Evolutionary conservation across 2,329 filamentous ascomycete genomes (phyloP), one percentile per base, ranked within the genome.

Genomic region (Penicillium sp.): DNA sequence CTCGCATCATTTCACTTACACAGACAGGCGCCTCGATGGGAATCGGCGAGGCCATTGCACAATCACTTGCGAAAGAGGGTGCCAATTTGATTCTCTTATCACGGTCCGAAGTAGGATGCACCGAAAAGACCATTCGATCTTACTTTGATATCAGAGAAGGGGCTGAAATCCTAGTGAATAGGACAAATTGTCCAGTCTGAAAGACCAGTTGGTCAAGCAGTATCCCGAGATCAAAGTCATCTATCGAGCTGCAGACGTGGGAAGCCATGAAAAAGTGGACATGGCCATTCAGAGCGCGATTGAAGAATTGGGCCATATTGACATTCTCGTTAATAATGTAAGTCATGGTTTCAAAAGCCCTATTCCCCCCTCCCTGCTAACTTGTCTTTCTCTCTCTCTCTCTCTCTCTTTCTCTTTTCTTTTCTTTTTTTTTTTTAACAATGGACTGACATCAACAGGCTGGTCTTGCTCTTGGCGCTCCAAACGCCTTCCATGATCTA

Each of bases 321-420:
- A 76, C 38, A 63, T 76, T 9, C 63, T 77, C 0, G 63, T 76
- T 55, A 77, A 76, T 54, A 76, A 76, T 45, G 68, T 64, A 25
- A 12, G 29, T 18, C 45, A 69, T 38, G 60, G 63, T 38, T 76
- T 74, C 0, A 78, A 77, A 49, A 69, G 67, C 29, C 29, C 29
- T 7, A 32, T 32, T 4, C 29, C 29, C 3, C 11, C 29, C 7
- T 3, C 11, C 3, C 29, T 7, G 8, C 8, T 7, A 3, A 32
- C 7, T 5, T 32, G 29, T 4, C 29, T 8, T 7, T 32, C 29
- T 32, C 18, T 18, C 18, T 18, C 18, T 5, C 29, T 32, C 29
- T 32, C 29, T 11, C 7, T 7, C 7, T 32, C 29, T 3, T 4
- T 32, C 7, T n/a, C n/a, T n/a, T n/a, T n/a, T n/a, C n/a, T n/a